Evolutionary conservation across 805 yeast genomes (phyloP), one percentile per base, ranked within the genome.

Genomic region (Candida orba): DNA sequence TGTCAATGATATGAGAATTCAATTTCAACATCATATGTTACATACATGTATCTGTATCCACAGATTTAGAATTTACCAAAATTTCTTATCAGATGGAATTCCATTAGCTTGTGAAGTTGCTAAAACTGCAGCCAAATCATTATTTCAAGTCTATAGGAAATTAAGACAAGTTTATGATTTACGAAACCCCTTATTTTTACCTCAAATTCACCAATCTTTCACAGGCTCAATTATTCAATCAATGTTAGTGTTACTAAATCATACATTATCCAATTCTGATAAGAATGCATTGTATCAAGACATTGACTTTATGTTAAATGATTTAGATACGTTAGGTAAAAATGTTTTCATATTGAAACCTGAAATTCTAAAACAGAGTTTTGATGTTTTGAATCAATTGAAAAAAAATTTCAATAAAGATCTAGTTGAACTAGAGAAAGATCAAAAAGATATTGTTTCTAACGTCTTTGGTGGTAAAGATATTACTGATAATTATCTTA

Each of bases 151-250:
- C 4, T 63, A 61, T 45, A 47, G 53, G 37, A 49, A 51, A 31
- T 40, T 63, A 22, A 49, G 61, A 37, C 46, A 49, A 18, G 43
- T 48, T 8, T 53, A 53, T 39, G 54, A 52, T 37, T 38, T 51
- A 40, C 52, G 46, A 42, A 56, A 58, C 24, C 59, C 63, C 2
- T 39, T 52, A 33, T 62, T 62, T 33, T 43, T 62, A 15, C 48
- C 64, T 15, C 64, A 59, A 44, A 60, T 62, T 14, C 62, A 63
- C 40, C 67, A 63, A 40, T 32, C 59, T 0, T 63, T 61, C 47
- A 56, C 65, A 8, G 64, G 65, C 3, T 52, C 64, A 3, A 56
- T 62, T 24, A 53, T 61, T 12, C 67, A 61, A 43, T 56, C 64
- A 3, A 57, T 62, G 56, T 47, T 63, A 48, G 36, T 63, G 4